A percentile compares a stretch with the other conserved stretches of the same genome.
phyloP scores from a whole-genome alignment of 2,329 filamentous ascomycete species.

The Cladosporium sp. region DNA sequence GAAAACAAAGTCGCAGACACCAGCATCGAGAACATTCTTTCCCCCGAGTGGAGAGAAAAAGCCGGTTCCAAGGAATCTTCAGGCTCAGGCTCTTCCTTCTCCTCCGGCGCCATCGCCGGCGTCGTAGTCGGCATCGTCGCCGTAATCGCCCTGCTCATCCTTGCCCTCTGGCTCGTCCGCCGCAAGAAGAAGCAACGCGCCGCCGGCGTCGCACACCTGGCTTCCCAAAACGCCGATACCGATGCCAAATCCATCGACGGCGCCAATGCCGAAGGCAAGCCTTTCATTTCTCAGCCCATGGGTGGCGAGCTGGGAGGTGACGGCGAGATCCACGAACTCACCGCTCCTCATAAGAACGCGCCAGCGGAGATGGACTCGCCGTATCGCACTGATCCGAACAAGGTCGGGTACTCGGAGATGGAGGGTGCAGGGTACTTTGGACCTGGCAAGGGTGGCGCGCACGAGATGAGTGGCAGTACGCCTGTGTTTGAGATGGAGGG shows the following conservation, averaged over 20 bases:
- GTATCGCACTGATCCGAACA: slow-evolving; percentile 35
- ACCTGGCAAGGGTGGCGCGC: slow-evolving; percentile 22
- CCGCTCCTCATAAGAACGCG: slow-evolving; percentile 28
- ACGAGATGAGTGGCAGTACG: slow-evolving; percentile 30
- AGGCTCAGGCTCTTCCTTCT: slow-evolving; percentile 22
- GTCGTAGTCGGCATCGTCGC: slow-evolving; percentile 37
- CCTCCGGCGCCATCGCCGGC: slow-evolving; percentile 37
- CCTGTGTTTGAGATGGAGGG: slow-evolving; percentile 35
- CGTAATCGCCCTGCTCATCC: slow-evolving; percentile 30
- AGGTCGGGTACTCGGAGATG: slow-evolving; percentile 37
- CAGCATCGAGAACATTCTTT: slow-evolving; percentile 34
- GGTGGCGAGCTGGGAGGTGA: slow-evolving; percentile 37
- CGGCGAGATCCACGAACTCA: slow-evolving; percentile 37
- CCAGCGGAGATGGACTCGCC: slow-evolving; percentile 36
- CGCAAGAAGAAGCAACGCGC: slow-evolving; percentile 30
- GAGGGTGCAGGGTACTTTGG: slow-evolving; percentile 28
- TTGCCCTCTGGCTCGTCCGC: slow-evolving; percentile 32
- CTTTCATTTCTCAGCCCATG: slow-evolving; percentile 33
- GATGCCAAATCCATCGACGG: slow-evolving; percentile 30
- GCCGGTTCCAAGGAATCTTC: slow-evolving; percentile 16
- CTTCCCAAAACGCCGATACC: slow-evolving; percentile 28
- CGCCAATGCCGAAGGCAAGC: slow-evolving; percentile 22
- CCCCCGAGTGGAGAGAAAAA: slow-evolving; percentile 23
- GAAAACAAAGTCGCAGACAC: slow-evolving; percentile 25
- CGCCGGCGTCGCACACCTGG: slow-evolving; percentile 11